A percentile compares a stretch with the other conserved stretches of the same genome.
phyloP scores from a whole-genome alignment of 1,284 basidiomycete species.

The Nidula niveotomentosa region DNA sequence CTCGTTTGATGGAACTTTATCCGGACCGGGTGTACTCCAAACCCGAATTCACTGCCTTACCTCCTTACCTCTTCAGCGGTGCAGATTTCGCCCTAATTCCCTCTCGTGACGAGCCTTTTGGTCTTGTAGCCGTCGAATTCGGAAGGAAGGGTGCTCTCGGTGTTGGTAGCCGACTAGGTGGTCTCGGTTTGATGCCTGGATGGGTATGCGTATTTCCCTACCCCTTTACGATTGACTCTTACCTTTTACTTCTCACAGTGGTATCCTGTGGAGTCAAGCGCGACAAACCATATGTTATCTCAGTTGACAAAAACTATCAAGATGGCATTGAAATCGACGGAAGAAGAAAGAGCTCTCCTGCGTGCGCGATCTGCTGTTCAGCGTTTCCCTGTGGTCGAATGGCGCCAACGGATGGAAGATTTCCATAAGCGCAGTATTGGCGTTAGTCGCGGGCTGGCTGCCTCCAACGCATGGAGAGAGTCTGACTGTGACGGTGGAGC shows the following conservation, averaged over 20 bases:
- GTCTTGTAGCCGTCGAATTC: constrained; percentile 93
- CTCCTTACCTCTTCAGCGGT: constrained; percentile 89
- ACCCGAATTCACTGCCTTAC: constrained; percentile 92
- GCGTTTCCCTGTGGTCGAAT: constrained; percentile 95
- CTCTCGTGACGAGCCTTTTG: constrained; percentile 93
- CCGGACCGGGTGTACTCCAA: constrained; percentile 92
- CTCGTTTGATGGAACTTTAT: constrained; percentile 90
- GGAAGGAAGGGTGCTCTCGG: constrained; percentile 93
- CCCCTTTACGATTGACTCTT: too few relatives aligned
- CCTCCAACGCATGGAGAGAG: constrained; percentile 73
- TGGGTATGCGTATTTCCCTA: constrained; percentile 62
- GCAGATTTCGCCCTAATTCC: constrained; percentile 94
- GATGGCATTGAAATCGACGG: constrained; percentile 85
- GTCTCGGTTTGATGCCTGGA: constrained; percentile 94
- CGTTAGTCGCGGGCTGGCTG: constrained; percentile 68
- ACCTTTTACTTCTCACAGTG: constrained; percentile 48
- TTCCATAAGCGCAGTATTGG: constrained; percentile 86
- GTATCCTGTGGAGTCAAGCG: constrained; percentile 93
- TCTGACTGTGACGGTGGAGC: constrained; percentile 64
- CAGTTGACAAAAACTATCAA: constrained; percentile 93
- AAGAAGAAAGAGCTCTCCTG: constrained; percentile 88
- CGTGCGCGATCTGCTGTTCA: constrained; percentile 91
- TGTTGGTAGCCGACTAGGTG: constrained; percentile 90
- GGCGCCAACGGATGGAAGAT: constrained; percentile 93
- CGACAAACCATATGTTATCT: constrained; percentile 92